These are phyloP conservation scores for Boletus speciosus DNA, from an alignment of 768 basidiomycete genomes.

Conservation along the genomic window DNA sequence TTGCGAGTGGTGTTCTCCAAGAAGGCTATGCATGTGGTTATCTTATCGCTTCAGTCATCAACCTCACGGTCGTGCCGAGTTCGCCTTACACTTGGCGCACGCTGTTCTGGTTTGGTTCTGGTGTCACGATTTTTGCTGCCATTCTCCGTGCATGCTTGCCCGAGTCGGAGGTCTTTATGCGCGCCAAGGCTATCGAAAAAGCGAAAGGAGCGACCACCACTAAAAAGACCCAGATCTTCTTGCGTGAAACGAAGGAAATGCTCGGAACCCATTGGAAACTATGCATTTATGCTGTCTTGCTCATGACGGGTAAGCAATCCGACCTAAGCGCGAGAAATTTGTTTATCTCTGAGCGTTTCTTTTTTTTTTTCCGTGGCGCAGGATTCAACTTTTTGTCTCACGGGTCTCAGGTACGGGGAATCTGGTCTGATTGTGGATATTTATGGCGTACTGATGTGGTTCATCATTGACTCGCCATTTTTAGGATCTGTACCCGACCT, in stretches of 20 bases:
- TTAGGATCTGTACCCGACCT: slow-evolving; percentile 76
- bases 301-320: slow-evolving; percentile 56
- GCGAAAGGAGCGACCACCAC: slow-evolving; percentile 35
- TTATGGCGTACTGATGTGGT: background rate
- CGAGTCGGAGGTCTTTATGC: slow-evolving; percentile 72
- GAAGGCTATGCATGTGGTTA: slow-evolving; percentile 89
- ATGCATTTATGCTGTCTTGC: slow-evolving; percentile 78
- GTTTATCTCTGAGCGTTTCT: background rate
- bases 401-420: slow-evolving; percentile 51
- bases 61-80: slow-evolving; percentile 52
- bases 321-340: background rate
- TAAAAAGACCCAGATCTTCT: slow-evolving; percentile 66
- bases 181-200: slow-evolving; percentile 54
- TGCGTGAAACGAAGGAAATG: slow-evolving; percentile 72
- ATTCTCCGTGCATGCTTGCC: slow-evolving; percentile 63
- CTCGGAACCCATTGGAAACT: slow-evolving; percentile 76
- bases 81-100: slow-evolving; percentile 58
- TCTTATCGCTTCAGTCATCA: slow-evolving; percentile 80
- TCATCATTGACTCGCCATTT: background rate
- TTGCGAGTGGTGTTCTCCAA: slow-evolving; percentile 82
- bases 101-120: slow-evolving; percentile 78
- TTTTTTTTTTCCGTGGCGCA: slow-evolving; percentile 14
- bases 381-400: slow-evolving; percentile 79
- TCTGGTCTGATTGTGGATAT: background rate
- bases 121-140: slow-evolving; percentile 69